These are phyloP conservation scores for Myxozyma neotropica DNA, from an alignment of 805 yeast species.

Conservation along the genomic window DNA sequence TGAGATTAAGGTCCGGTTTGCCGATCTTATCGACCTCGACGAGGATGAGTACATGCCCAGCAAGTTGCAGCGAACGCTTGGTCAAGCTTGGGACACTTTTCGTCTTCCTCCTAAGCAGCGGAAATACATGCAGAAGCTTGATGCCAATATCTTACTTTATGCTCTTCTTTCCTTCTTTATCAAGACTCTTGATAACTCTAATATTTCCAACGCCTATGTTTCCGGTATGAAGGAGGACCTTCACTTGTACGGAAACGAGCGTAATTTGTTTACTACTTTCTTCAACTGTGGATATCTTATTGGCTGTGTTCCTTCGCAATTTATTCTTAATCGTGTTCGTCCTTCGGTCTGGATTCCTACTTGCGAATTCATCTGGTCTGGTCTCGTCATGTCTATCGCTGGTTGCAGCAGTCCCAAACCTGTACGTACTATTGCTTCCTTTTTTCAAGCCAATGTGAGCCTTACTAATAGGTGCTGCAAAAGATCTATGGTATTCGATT, in stretches of 20 bases:
- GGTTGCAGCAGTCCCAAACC: slow-evolving; percentile 26
- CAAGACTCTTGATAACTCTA: slow-evolving; percentile 62
- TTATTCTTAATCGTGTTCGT: slow-evolving; percentile 41
- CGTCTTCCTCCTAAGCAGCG: slow-evolving; percentile 17
- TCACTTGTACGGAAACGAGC: slow-evolving; percentile 31
- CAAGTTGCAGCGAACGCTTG: background rate
- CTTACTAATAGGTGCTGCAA: slow-evolving; percentile 29
- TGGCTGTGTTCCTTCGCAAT: slow-evolving; percentile 49
- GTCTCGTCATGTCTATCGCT: slow-evolving; percentile 48
- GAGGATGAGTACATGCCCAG: slow-evolving; percentile 8
- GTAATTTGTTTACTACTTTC: slow-evolving; percentile 24
- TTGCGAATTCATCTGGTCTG: slow-evolving; percentile 48
- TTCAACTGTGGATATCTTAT: slow-evolving; percentile 48
- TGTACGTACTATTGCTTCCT: slow-evolving; percentile 40
- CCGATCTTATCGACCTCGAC: slow-evolving; percentile 10
- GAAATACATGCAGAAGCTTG: slow-evolving; percentile 27
- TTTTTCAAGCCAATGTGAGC: background rate
- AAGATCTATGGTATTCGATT: slow-evolving; percentile 35
- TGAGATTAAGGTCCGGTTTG: slow-evolving; percentile 15
- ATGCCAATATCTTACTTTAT: slow-evolving; percentile 18
- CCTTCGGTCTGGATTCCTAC: slow-evolving; percentile 34
- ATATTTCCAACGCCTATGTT: slow-evolving; percentile 65
- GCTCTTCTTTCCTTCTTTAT: slow-evolving; percentile 44
- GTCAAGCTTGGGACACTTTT: slow-evolving; percentile 30
- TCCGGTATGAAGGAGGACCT: slow-evolving; percentile 63